phyloP scores from a whole-genome alignment of 2,329 filamentous ascomycete genomes.

The Alternaria ventricosa region DNA sequence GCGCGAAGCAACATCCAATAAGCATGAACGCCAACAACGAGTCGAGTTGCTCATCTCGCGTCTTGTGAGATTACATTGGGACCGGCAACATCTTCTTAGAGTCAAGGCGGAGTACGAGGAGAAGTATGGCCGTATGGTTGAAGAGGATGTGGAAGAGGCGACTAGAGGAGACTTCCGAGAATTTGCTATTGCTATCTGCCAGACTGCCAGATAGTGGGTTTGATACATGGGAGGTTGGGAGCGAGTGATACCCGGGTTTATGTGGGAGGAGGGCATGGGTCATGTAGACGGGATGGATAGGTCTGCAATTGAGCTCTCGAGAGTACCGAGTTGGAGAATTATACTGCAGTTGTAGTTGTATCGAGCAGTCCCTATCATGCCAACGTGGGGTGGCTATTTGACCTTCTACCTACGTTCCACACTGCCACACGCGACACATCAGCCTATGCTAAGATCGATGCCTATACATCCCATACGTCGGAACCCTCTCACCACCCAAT shows the following conservation, averaged over 20 bases:
- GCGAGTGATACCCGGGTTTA: not conserved
- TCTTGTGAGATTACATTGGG: conserved; percentile 91
- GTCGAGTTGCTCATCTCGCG: conserved; percentile 88
- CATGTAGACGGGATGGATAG: not conserved
- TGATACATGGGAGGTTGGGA: not conserved
- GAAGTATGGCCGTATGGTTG: conserved; percentile 76
- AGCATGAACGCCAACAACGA: conserved; percentile 62
- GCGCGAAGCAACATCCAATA: conserved; percentile 38
- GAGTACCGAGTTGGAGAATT: not conserved
- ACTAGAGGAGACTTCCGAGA: conserved; percentile 77
- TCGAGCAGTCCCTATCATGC: not conserved
- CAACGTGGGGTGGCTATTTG: not conserved
- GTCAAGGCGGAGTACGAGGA: conserved; percentile 82
- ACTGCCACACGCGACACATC: not conserved
- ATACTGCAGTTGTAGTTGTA: not conserved
- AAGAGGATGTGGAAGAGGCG: conserved; percentile 78
- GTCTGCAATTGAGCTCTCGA: not conserved
- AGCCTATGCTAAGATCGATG: not conserved
- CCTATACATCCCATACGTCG: not conserved
- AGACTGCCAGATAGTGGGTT: conserved; percentile 27
- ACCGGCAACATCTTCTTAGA: conserved; percentile 77
- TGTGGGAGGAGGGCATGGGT: not conserved
- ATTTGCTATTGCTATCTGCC: conserved; percentile 72
- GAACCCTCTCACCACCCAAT: not conserved
- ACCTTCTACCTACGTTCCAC: not conserved